phyloP scores from a whole-genome alignment of 108 stramenopile species.

The Cyclotella choctawhatcheeana region DNA sequence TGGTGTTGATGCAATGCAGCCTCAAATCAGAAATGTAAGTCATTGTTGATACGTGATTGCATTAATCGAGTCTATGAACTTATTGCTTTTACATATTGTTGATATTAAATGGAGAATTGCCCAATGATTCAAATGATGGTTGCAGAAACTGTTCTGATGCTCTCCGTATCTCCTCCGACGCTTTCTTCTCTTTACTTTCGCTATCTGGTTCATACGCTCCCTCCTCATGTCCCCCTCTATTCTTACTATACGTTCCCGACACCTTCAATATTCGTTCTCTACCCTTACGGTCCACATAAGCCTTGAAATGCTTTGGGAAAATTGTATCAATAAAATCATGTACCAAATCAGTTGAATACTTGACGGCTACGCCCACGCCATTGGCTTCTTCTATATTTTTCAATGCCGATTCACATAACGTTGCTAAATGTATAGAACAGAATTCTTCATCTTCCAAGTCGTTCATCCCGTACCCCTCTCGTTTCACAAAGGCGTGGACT shows the following conservation, averaged over 20 bases:
- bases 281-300: conserved; percentile 38
- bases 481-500: conserved; percentile 35
- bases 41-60: too few species aligned
- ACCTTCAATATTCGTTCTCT: conserved; percentile 60
- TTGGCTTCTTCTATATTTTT: conserved; percentile 41
- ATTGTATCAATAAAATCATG: conserved; percentile 57
- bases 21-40: too few species aligned
- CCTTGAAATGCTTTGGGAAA: conserved; percentile 64
- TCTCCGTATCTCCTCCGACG: conserved; percentile 52
- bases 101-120: conserved; percentile 27
- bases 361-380: conserved; percentile 67
- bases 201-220: conserved; percentile 68
- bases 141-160: conserved; percentile 68
- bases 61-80: background rate
- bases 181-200: conserved; percentile 67
- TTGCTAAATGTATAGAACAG: conserved; percentile 87
- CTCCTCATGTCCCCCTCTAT: conserved; percentile 46
- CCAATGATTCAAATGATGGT: conserved; percentile 56
- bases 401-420: conserved; percentile 74
- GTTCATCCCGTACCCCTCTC: conserved; percentile 39
- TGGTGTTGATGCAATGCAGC: too few species aligned
- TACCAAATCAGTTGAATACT: conserved; percentile 63
- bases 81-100: conserved; percentile 1
- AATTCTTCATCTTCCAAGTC: conserved; percentile 61
- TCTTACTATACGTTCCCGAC: conserved; percentile 79